Conservation (phyloP, 768 basidiomycete genomes). For the Leccinellum albellum region DNA sequence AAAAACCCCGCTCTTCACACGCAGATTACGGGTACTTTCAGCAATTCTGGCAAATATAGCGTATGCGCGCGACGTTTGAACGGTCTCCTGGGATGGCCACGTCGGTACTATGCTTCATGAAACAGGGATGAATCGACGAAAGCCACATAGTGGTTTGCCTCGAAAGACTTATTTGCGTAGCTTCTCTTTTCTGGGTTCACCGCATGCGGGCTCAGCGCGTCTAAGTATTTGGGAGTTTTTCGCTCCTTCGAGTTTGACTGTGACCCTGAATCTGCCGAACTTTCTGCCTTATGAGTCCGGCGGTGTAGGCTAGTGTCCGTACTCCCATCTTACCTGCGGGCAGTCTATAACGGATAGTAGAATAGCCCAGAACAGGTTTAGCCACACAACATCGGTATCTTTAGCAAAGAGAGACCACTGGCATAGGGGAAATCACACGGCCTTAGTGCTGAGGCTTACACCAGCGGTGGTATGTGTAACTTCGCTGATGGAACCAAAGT, state of each 20-base stretch:
- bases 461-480: constrained; percentile 89
- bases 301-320: constrained; percentile 78
- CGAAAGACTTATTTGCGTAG: constrained; percentile 74
- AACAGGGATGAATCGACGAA: too few species aligned
- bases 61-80: constrained; percentile 49
- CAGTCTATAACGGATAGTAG: constrained; percentile 82
- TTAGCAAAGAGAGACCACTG: constrained; percentile 59
- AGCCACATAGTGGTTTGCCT: constrained; percentile 80
- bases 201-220: constrained; percentile 3
- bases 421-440: too few species aligned
- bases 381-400: too few species aligned
- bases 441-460: too few species aligned
- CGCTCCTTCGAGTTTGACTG: too few species aligned
- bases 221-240: background rate
- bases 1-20: constrained; percentile 7
- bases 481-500: background rate
- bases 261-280: constrained; percentile 12
- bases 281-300: constrained; percentile 69
- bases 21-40: constrained; percentile 41
- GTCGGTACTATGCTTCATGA: constrained; percentile 85
- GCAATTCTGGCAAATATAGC: constrained; percentile 43
- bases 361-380: constrained; percentile 59
- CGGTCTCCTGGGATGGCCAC: constrained; percentile 81
- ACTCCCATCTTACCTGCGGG: constrained; percentile 86
- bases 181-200: constrained; percentile 51